phyloP scores from a whole-genome alignment of 495 filamentous ascomycete genomes.

The Penicillium lagena region DNA sequence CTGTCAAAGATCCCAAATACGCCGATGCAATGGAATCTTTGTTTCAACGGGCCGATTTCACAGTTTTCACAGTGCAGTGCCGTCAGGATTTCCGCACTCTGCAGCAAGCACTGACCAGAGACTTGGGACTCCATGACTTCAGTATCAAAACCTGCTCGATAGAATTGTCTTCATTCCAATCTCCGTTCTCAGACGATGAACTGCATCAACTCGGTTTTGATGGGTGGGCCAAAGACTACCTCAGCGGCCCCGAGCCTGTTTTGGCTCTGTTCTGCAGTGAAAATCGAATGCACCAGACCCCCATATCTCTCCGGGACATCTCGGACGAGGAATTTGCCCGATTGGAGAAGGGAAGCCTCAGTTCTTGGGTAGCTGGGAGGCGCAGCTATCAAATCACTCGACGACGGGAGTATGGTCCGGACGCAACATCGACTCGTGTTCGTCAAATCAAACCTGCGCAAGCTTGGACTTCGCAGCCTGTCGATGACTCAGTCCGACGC shows the following conservation, averaged over 20 bases:
- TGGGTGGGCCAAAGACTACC: slow-evolving; percentile 66
- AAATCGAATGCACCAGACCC: slow-evolving; percentile 57
- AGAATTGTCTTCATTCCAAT: slow-evolving; percentile 41
- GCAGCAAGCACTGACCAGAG: slow-evolving; percentile 25
- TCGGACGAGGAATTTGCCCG: slow-evolving; percentile 54
- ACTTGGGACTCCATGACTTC: slow-evolving; percentile 57
- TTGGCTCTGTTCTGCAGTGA: slow-evolving; percentile 79
- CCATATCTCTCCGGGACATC: slow-evolving; percentile 55
- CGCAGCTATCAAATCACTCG: slow-evolving; percentile 52
- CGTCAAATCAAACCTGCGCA: slow-evolving; percentile 45
- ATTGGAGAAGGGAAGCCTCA: slow-evolving; percentile 47
- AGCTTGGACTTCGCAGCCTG: slow-evolving; percentile 72
- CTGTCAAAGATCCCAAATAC: slow-evolving; percentile 68
- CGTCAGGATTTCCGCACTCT: slow-evolving; percentile 68
- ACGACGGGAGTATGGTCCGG: slow-evolving; percentile 67
- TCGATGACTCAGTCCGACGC: slow-evolving; percentile 55
- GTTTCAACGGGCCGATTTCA: slow-evolving; percentile 55
- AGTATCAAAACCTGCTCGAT: slow-evolving; percentile 52
- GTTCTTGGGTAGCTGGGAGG: slow-evolving; percentile 57
- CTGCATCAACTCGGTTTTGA: slow-evolving; percentile 62
- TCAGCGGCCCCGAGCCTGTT: slow-evolving; percentile 79
- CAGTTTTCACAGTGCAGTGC: slow-evolving; percentile 71
- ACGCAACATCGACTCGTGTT: slow-evolving; percentile 59
- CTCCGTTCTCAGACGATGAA: slow-evolving; percentile 50
- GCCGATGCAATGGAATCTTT: slow-evolving; percentile 69